Base-by-base conservation (phyloP, 306 rosid species). In the Sesbania bispinosa region DNA sequence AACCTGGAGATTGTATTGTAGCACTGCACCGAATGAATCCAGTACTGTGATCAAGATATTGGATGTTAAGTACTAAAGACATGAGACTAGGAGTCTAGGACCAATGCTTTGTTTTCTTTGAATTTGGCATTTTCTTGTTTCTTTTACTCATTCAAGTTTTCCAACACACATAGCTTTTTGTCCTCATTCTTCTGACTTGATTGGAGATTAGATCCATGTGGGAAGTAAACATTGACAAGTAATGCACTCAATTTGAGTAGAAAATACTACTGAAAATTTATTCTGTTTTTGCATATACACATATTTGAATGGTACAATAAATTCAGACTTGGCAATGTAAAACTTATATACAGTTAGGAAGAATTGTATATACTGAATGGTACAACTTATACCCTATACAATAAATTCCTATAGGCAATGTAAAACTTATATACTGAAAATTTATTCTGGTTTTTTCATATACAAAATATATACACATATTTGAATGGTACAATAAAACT, bases 11-110 rank as follows among this genome's bases (percentile, higher is more conserved):
- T 9, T 52, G 11, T 11, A 4, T 64, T 13, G 73, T 75, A 4
- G 73, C 73, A 19, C 7, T 74, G 72, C 65, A 51, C 16, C 45
- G 72, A 7, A 13, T 38, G 79, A 38, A 6, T 7, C 60, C 14
- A 4, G 6, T 30, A 30, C 41, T 46, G 51, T 61, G 27, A 58
- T 73, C 27, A 73, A 47, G 69, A 73, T 73, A 11, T n/a, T 46
- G 62, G 54, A 32, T 73, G 77, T 60, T 21, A 61, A 46, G 19
- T 38, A 20, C 18, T 46, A 51, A 73, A 42, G 58, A 15, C 54
- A 42, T 1, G 1, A 38, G 42, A 20, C 51, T 52, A 21, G 39
- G 39, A 55, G 39, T 27, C n/a, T 45, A n/a, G n/a, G n/a, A n/a
- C n/a, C n/a, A n/a, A n/a, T n/a, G n/a, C 57, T 57, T 71, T 53